phyloP scores from a whole-genome alignment of 2,329 filamentous ascomycete genomes.

The Penicillium sp. region DNA sequence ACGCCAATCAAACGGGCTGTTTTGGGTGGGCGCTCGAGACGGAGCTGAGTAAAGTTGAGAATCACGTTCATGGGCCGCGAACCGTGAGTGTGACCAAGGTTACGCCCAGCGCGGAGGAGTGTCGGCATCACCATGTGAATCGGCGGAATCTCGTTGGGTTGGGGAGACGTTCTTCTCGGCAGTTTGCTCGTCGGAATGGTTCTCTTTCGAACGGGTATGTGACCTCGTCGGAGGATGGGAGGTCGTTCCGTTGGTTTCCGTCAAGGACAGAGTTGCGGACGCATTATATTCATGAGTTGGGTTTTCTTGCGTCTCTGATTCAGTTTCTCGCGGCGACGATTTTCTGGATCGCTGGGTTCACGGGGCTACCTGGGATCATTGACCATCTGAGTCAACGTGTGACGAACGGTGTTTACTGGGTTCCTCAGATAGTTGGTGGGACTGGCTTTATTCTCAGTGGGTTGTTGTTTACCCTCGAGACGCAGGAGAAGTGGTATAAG shows the following conservation, averaged over 20 bases:
- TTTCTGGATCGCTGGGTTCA: conserved; percentile 67
- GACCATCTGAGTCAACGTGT: conserved; percentile 52
- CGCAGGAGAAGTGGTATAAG: conserved; percentile 64
- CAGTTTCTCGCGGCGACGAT: conserved; percentile 63
- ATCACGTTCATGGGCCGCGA: conserved; percentile 17
- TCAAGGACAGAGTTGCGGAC: conserved; percentile 57
- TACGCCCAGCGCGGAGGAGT: conserved; percentile 26
- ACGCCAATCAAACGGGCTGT: conserved; percentile 65
- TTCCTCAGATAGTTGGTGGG: conserved; percentile 64
- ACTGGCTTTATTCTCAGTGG: conserved; percentile 62
- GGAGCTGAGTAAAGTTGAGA: conserved; percentile 40
- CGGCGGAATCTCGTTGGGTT: conserved; percentile 30
- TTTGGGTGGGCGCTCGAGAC: conserved; percentile 69
- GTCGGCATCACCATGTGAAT: conserved; percentile 48
- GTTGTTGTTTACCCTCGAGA: conserved; percentile 66
- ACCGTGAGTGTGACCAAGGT: conserved; percentile 14
- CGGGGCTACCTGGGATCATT: conserved; percentile 59
- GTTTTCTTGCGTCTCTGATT: conserved; percentile 61
- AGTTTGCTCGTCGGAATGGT: conserved; percentile 1
- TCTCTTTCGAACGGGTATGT: conserved; percentile 5
- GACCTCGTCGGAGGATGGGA: conserved; percentile 17
- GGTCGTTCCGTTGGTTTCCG: conserved; percentile 63
- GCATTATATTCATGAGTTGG: conserved; percentile 64
- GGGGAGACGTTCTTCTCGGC: neutral
- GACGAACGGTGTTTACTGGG: conserved; percentile 62